A percentile compares a stretch with the other conserved stretches of the same genome.
These are phyloP conservation scores for Rubroshorea leprosula DNA, from an alignment of 345 rosid genomes.

Conservation along the genomic window DNA sequence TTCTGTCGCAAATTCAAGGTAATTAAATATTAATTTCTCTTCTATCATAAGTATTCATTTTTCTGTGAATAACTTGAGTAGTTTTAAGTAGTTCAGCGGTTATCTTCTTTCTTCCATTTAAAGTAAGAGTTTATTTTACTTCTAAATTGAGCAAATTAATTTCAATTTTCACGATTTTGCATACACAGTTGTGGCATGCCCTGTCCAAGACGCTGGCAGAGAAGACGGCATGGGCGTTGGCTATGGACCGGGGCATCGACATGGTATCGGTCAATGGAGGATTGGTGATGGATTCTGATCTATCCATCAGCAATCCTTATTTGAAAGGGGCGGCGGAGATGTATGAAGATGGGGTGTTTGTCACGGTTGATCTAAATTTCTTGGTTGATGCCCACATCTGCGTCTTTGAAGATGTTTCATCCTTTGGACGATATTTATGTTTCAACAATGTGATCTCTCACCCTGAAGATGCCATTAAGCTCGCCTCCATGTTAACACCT, in stretches of 20 bases:
- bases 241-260: conserved; percentile 62
- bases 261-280: conserved; percentile 65
- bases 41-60: too few relatives aligned
- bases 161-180: neutral
- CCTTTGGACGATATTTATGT: conserved; percentile 62
- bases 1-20: conserved; percentile 58
- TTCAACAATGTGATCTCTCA: conserved; percentile 41
- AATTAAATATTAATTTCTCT: neutral
- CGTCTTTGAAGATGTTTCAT: conserved; percentile 45
- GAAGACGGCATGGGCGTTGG: conserved; percentile 73
- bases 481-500: conserved; percentile 32
- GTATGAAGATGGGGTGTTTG: conserved; percentile 62
- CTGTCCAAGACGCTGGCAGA: conserved; percentile 59
- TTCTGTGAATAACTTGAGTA: too few relatives aligned
- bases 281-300: conserved; percentile 36
- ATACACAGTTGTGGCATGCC: conserved; percentile 53
- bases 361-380: conserved; percentile 41
- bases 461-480: conserved; percentile 36
- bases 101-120: too few relatives aligned
- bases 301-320: conserved; percentile 41
- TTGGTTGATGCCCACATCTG: conserved; percentile 51
- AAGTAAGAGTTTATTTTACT: too few relatives aligned
- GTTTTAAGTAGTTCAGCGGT: too few relatives aligned
- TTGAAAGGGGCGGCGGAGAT: conserved; percentile 72
- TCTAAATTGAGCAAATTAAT: too few relatives aligned